Conservation (phyloP, 441 rosid species). For the Heliophila coronopifolia region DNA sequence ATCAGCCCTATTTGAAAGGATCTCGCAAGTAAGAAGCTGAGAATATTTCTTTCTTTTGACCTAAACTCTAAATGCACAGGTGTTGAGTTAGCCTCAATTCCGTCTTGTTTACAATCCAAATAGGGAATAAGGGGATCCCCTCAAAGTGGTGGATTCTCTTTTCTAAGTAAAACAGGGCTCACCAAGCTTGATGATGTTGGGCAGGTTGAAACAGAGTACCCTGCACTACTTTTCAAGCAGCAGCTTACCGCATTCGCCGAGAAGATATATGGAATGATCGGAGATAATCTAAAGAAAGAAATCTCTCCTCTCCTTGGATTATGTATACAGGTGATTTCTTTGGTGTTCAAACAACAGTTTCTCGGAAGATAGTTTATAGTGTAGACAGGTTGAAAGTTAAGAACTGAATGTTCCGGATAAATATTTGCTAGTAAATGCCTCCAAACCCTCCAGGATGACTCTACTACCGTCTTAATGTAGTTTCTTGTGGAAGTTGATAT, state of each 20-base stretch:
- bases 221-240: constrained; percentile 97
- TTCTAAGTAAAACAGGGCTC: constrained; percentile 71
- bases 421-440: neutral
- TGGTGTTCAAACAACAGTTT: constrained; percentile 2
- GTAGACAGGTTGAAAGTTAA: neutral
- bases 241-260: constrained; percentile 99
- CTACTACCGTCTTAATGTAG: neutral
- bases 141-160: constrained; percentile 85
- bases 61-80: neutral
- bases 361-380: neutral
- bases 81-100: constrained; percentile 1
- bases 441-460: neutral
- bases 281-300: constrained; percentile 97
- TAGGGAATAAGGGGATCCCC: constrained; percentile 91
- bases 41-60: neutral
- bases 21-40: constrained; percentile 77
- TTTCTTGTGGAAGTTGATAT: neutral
- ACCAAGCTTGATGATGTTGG: constrained; percentile 79
- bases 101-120: constrained; percentile 12
- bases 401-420: neutral
- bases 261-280: constrained; percentile 98
- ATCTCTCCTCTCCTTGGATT: constrained; percentile 93
- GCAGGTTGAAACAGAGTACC: constrained; percentile 99
- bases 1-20: constrained; percentile 93
- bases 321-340: constrained; percentile 79